Base-by-base conservation (phyloP, 257 asterid genomes). In the Capsicum chinense region DNA sequence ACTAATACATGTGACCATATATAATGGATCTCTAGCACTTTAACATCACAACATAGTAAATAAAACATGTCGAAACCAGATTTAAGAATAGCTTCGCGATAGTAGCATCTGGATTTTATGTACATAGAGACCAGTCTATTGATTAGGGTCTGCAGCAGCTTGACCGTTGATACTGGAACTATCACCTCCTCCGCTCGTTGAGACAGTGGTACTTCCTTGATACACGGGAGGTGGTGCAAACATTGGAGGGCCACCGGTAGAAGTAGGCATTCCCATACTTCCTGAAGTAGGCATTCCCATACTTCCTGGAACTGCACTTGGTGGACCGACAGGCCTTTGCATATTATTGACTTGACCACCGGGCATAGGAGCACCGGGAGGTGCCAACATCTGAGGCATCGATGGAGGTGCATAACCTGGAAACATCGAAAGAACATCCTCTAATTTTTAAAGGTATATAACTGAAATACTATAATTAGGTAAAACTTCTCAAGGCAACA, bases 261-360 rank as follows among this genome's bases (percentile, higher is more conserved):
- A 76, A 14, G 92, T 12, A 54, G 95, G 92, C 81, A 83, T 86
- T 85, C 94, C 93, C 5, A 68, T 89, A 82, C 94, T 90, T 82
- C 95, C 95, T 1, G 95, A 92, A 85, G 92, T 14, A 54, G 95
- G 92, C 81, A 83, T 86, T 86, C 94, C 93, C 5, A 68, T 89
- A 82, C 94, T 90, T 82, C 95, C 95, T 1, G 95, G 93, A 85
- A 85, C 76, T 79, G 93, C 91, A n/a, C 93, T 93, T 47, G 94
- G 93, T 26, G 89, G 88, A 6, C 86, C 85, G 26, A 83, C 19
- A 2, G 97, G 97, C 87, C 97, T 90, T 80, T 89, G 99, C 56
- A 89, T 88, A 50, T 95, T 93, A 56, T 93, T 94, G 86, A 90
- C 82, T 83, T 94, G 98, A 79, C 95, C 95, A 79, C 95, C 95